These are phyloP conservation scores for Fusarium kyushuense DNA, from an alignment of 2,329 filamentous ascomycete genomes.

Conservation along the genomic window DNA sequence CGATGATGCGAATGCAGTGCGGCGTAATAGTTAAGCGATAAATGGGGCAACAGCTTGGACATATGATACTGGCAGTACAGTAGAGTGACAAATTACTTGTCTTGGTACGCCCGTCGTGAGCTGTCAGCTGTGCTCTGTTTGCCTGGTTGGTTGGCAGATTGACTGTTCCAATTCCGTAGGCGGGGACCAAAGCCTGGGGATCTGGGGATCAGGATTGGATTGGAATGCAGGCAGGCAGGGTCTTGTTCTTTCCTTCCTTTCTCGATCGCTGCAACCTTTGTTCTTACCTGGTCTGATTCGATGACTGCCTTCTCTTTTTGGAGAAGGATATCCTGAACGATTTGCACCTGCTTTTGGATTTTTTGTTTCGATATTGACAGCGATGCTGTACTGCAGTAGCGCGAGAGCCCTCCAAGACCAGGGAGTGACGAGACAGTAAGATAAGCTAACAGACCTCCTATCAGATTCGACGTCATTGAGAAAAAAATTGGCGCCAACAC, in stretches of 20 bases:
- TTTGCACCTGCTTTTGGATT: conserved; percentile 18
- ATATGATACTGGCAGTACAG: conserved; percentile 12
- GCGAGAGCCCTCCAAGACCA: neutral
- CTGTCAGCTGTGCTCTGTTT: conserved; percentile 32
- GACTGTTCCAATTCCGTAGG: conserved; percentile 33
- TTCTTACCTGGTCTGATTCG: conserved; percentile 32
- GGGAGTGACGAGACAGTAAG: conserved; percentile 54
- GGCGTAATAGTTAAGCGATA: conserved; percentile 26
- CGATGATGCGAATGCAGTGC: conserved; percentile 26
- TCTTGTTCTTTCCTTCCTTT: conserved; percentile 3
- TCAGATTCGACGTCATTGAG: conserved; percentile 64
- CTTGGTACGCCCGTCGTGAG: conserved; percentile 42
- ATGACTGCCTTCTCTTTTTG: conserved; percentile 17
- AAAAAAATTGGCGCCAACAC: conserved; percentile 38
- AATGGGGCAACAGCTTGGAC: conserved; percentile 12
- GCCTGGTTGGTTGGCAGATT: conserved; percentile 29
- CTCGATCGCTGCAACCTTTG: conserved; percentile 25
- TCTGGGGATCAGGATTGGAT: conserved; percentile 41
- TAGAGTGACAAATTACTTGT: conserved; percentile 23
- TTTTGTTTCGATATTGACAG: conserved; percentile 10
- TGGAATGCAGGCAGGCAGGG: conserved; percentile 26
- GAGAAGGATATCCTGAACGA: conserved; percentile 25
- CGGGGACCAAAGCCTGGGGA: conserved; percentile 42
- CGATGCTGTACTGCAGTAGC: conserved; percentile 2
- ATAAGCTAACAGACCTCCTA: conserved; percentile 68